Base-by-base conservation (phyloP, 2,329 filamentous ascomycete species). In the Paecilomyces formosus region DNA sequence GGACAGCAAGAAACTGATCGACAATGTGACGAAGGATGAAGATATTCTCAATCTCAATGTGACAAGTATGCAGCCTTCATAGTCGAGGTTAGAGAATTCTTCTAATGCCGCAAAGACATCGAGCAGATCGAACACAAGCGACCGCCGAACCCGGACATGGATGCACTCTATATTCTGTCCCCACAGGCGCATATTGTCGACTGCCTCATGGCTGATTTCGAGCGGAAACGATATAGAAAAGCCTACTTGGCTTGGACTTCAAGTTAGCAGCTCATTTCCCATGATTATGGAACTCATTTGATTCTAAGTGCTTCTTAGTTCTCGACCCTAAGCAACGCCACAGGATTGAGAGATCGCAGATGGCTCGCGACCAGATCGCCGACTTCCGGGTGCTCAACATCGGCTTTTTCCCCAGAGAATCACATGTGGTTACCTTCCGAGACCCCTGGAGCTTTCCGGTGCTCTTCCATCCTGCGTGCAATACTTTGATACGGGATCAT, bases 1-100 rank as follows among this genome's bases (percentile, higher is more conserved):
- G 65, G 82, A 81, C 58, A 92, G 90, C 72, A 87, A 88, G 73
- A 92, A 88, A 74, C 84, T 99, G 67, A 83, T 99, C 67, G 88
- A 96, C 76, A 96, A 93, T 80, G 89, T 90, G 53, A 85, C 93
- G 72, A 93, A 91, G 69, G 89, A 97, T 79, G 93, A 99, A 84
- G 91, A 97, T 70, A 95, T 99, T 65, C 88, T 99, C 77, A 95
- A 96, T 73, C 86, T 92, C 76, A 96, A 96, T 73, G 90, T 99
- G 75, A 93, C 92, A 65, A 96, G 92, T 96, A 82, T 26, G 24
- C 24, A 72, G 87, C 67, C 21, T 21, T 50, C 49, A 53, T 58
- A 49, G 54, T 55, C 60, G 61, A 57, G 61, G 67, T 13, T 49
- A n/a, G 54, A 45, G n/a, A 24, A 50, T 55, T 35, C 22, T 57